phyloP scores from a whole-genome alignment of 129 eudicot genomes.

The Sambucus nigra region DNA sequence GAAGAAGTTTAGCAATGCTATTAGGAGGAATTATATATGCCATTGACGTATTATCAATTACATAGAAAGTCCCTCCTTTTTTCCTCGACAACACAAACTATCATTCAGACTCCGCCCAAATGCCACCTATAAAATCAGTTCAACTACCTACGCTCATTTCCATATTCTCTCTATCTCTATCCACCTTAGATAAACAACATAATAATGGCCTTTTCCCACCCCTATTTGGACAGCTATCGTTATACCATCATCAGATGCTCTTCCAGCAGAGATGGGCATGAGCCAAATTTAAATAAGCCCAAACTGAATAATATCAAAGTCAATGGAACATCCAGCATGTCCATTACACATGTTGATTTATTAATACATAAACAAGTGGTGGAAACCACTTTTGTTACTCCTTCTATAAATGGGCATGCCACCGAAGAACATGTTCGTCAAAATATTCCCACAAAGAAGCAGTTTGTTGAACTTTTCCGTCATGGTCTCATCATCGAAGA shows the following conservation, averaged over 20 bases:
- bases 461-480: conserved; percentile 45
- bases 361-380: too few relatives aligned
- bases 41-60: too few relatives aligned
- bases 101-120: too few relatives aligned
- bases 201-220: conserved; percentile 14
- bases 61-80: too few relatives aligned
- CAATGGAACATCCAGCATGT: conserved; percentile 19
- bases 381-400: conserved; percentile 8
- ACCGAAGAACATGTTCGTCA: conserved; percentile 31
- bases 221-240: conserved; percentile 11
- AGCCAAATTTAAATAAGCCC: conserved; percentile 2
- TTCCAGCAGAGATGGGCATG: not conserved
- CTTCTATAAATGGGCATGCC: conserved; percentile 4
- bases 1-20: too few relatives aligned
- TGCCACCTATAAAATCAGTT: too few relatives aligned
- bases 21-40: too few relatives aligned
- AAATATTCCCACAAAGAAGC: conserved; percentile 48
- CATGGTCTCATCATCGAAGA: conserved; percentile 43
- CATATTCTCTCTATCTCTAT: conserved; percentile 19
- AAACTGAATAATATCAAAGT: conserved; percentile 16
- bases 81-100: too few relatives aligned
- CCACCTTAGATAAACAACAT: too few relatives aligned
- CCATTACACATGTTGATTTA: conserved; percentile 2
- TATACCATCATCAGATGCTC: conserved; percentile 5
- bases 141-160: conserved; percentile 29